Conservation (phyloP, 257 asterid species). For the Salvia splendens region DNA sequence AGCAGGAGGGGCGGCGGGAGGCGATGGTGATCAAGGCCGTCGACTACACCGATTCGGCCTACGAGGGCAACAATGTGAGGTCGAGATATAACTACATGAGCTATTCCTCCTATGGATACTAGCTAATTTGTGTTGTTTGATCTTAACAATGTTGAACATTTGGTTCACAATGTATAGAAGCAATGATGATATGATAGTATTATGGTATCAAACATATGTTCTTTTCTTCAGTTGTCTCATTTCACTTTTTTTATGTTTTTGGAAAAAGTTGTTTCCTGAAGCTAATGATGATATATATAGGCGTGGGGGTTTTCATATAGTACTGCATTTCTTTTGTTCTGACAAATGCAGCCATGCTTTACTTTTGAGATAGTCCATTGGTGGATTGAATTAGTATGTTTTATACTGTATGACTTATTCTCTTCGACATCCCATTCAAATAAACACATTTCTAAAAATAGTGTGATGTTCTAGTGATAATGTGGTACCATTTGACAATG, state of each 20-base stretch:
- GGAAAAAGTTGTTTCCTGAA: too few species aligned
- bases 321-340: too few species aligned
- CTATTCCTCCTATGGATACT: slow-evolving; percentile 73
- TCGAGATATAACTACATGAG: slow-evolving; percentile 75
- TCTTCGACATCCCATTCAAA: too few species aligned
- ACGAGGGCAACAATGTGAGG: slow-evolving; percentile 51
- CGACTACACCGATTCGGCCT: slow-evolving; percentile 63
- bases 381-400: too few species aligned
- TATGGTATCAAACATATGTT: slow-evolving; percentile 18
- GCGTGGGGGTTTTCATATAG: too few species aligned
- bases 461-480: too few species aligned
- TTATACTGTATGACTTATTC: too few species aligned
- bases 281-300: too few species aligned
- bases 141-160: neutral
- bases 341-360: too few species aligned
- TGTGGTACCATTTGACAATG: too few species aligned
- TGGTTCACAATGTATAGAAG: slow-evolving; percentile 29
- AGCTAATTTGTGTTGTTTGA: slow-evolving; percentile 5
- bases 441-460: too few species aligned
- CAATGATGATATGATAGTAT: neutral
- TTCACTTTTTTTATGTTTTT: slow-evolving; percentile 2
- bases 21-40: slow-evolving; percentile 83
- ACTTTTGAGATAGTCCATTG: too few species aligned
- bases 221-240: slow-evolving; percentile 9
- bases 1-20: slow-evolving; percentile 74